Evolutionary conservation across 225 moss, liverwort and hornwort genomes (phyloP).

Genomic region (Neckera pumila): DNA sequence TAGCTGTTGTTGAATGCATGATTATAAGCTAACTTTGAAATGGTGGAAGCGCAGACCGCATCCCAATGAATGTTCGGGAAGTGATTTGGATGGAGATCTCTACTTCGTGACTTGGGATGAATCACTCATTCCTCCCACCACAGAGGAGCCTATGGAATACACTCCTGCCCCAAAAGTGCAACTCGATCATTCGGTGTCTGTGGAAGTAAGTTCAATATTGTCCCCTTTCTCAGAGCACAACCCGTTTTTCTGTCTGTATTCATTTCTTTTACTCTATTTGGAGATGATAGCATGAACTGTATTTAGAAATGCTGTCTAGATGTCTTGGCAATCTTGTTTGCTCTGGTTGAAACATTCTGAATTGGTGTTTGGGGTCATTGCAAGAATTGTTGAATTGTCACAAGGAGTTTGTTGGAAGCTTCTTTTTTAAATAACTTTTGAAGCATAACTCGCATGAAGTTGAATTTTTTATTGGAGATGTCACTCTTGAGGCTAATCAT

Average conservation of each 20-base stretch:
- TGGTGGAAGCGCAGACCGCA: conserved; percentile 55
- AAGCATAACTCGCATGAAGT: no score
- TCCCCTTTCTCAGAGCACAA: neutral
- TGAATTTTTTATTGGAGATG: no score
- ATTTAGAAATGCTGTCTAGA: neutral
- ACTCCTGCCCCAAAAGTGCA: conserved; percentile 18
- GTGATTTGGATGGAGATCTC: conserved; percentile 88
- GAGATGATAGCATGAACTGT: neutral
- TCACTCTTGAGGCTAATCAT: no score
- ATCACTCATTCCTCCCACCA: conserved; percentile 28
- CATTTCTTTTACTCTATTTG: neutral
- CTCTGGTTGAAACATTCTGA: neutral
- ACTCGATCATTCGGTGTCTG: conserved; percentile 38
- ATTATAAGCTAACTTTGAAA: neutral
- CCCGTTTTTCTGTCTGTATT: neutral
- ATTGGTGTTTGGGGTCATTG: no score
- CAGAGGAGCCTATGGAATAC: conserved; percentile 74
- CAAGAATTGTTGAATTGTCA: no score
- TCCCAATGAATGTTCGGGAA: conserved; percentile 94
- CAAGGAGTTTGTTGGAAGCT: no score
- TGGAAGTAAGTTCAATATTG: conserved; percentile 33
- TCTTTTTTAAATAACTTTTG: no score
- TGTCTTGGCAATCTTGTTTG: neutral
- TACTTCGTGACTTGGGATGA: conserved; percentile 82
- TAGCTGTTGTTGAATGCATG: neutral